These are phyloP conservation scores for Phialophora verrucosa DNA, from an alignment of 2,329 filamentous ascomycete species.

Conservation along the genomic window DNA sequence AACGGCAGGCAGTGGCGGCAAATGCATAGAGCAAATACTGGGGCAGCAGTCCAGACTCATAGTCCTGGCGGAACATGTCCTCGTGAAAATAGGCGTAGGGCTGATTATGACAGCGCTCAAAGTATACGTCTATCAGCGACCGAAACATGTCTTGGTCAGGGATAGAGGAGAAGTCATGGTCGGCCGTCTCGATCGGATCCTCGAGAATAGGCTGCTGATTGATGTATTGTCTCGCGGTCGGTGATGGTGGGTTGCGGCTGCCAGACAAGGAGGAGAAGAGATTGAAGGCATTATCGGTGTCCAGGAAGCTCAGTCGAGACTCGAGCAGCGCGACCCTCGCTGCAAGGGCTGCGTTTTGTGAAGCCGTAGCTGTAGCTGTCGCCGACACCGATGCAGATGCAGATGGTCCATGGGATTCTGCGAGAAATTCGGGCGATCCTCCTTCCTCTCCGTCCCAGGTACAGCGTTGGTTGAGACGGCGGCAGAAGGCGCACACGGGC, in stretches of 20 bases:
- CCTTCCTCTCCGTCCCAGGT: slow-evolving; percentile 20
- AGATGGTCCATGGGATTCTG: slow-evolving; percentile 6
- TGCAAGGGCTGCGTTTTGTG: slow-evolving; percentile 20
- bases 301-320: slow-evolving; percentile 23
- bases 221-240: neutral
- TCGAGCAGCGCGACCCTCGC: slow-evolving; percentile 24
- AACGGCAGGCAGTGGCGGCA: slow-evolving; percentile 45
- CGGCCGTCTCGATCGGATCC: neutral
- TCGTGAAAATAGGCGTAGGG: slow-evolving; percentile 50
- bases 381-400: neutral
- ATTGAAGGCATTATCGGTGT: slow-evolving; percentile 15
- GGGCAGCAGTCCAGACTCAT: slow-evolving; percentile 41
- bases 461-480: slow-evolving; percentile 37
- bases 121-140: slow-evolving; percentile 42
- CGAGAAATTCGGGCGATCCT: slow-evolving; percentile 4
- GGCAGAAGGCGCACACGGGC: slow-evolving; percentile 44
- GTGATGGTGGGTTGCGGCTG: neutral
- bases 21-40: slow-evolving; percentile 45
- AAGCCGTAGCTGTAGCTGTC: neutral
- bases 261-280: slow-evolving; percentile 14
- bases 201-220: slow-evolving; percentile 11
- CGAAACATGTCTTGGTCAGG: slow-evolving; percentile 8
- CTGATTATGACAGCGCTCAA: slow-evolving; percentile 47
- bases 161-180: slow-evolving; percentile 13
- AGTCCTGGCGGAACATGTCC: slow-evolving; percentile 42